Base-by-base conservation (phyloP, 371 early-diverging fungal species). In the Dichotomocladium elegans region DNA sequence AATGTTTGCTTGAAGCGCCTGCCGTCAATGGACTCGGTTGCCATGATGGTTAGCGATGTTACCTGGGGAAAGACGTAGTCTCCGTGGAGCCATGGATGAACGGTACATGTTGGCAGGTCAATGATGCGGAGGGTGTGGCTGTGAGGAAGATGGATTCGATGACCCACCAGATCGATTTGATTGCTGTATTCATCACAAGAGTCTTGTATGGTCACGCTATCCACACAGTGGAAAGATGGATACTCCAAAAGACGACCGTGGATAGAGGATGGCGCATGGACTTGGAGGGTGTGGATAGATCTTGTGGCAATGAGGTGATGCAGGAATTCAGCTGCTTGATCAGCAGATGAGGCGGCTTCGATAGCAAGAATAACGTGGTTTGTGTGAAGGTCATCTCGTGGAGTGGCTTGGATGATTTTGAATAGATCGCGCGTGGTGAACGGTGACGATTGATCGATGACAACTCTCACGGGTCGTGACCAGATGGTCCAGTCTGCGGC, bases 1-100 rank as follows among this genome's bases (percentile, higher is more conserved):
- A 70, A 66, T 19, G 42, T 47, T 8, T 17, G 9, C 22, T 57
- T 59, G 8, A 63, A 40, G 3, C 47, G 44, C 22, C 53, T 41
- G 62, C 66, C 67, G 41, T 53, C 28, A 27, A 60, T 31, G 33
- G 37, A 26, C 42, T 44, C 51, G 14, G 45, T 34, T 15, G 41
- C 44, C 42, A 54, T 33, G 29, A 40, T 49, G 14, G 54, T 51
- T 15, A 21, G 5, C 15, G 66, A 40, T 3, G 53, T 49, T 12
- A 61, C 27, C 14, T 46, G 25, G 14, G 57, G 49, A 51, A 70
- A 64, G 4, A 15, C 19, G 43, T 40, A 53, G 31, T 34, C 45
- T 27, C 46, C 11, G 31, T 15, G 49, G 9, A 57, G 22, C 51
- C 52, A 55, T 33, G 17, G 34, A 33, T 35, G 37, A 15, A 15